Evolutionary conservation across 345 rosid species (phyloP).

Genomic region (Kernera saxatilis): DNA sequence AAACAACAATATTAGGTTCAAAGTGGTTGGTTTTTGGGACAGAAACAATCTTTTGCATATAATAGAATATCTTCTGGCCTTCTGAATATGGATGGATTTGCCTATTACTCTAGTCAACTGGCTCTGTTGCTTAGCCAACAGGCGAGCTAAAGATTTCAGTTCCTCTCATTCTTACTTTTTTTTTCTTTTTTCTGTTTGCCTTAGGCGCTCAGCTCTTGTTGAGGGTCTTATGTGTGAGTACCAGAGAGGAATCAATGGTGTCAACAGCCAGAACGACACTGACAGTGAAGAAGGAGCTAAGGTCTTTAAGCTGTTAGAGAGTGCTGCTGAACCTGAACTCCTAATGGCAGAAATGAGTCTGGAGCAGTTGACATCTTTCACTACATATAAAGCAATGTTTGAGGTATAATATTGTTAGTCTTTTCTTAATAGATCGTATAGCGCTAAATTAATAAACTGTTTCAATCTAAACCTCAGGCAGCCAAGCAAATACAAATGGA

Average conservation of each 20-base stretch:
- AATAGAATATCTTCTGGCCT: not conserved
- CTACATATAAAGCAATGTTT: conserved; percentile 56
- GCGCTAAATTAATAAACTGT: not conserved
- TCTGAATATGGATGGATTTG: not conserved
- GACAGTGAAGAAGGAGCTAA: conserved; percentile 87
- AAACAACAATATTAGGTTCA: not conserved
- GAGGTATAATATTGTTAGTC: conserved; percentile 50
- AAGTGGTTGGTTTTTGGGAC: not conserved
- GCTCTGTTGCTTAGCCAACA: not conserved
- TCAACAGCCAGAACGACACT: conserved; percentile 43
- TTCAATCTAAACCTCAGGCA: conserved; percentile 43
- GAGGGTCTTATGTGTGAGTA: conserved; percentile 69
- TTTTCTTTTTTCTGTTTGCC: conserved; percentile 24
- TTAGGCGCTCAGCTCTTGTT: conserved; percentile 56
- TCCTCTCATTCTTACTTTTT: conserved; percentile 10
- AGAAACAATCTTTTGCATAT: not conserved
- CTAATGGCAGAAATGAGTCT: conserved; percentile 91
- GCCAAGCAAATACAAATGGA: conserved; percentile 56
- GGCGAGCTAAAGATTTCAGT: not conserved
- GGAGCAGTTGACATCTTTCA: conserved; percentile 69
- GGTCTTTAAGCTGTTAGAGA: conserved; percentile 63
- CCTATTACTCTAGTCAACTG: not conserved
- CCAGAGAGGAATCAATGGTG: conserved; percentile 40
- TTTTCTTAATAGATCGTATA: not conserved
- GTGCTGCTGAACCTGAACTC: conserved; percentile 87